Evolutionary conservation across 176 grass and related monocot species (phyloP).

Genomic region (Carex scoparia): DNA sequence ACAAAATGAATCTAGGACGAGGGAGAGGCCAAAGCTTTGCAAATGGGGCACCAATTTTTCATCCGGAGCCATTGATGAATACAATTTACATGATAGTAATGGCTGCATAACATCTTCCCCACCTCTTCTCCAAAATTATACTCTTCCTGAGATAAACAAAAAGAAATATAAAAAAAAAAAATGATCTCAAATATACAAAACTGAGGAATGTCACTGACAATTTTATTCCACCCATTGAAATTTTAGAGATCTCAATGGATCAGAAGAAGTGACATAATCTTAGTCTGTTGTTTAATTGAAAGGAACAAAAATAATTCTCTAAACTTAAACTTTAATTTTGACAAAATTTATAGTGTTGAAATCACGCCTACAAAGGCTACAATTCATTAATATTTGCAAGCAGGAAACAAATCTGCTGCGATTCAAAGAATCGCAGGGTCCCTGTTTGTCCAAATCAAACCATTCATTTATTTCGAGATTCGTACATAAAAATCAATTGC

Average conservation of each 20-base stretch:
- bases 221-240: not conserved
- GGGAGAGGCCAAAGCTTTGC: conserved; percentile 54
- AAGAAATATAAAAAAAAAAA: not conserved
- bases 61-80: conserved; percentile 83
- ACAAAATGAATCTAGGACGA: conserved; percentile 13
- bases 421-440: too few relatives aligned
- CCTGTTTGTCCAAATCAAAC: too few relatives aligned
- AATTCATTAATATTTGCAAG: not conserved
- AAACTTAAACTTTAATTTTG: not conserved
- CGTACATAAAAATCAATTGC: too few relatives aligned
- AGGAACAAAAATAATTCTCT: not conserved
- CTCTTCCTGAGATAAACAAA: conserved; percentile 56
- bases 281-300: not conserved
- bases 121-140: conserved; percentile 55
- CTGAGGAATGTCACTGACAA: not conserved
- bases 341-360: not conserved
- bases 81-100: conserved; percentile 71
- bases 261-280: not conserved
- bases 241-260: not conserved
- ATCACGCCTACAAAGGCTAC: not conserved
- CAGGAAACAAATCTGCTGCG: not conserved
- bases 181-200: not conserved
- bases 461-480: too few relatives aligned
- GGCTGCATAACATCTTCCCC: conserved; percentile 59
- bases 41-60: conserved; percentile 98